Evolutionary conservation across 1,139 yeast species (phyloP).

Genomic region (Saccharomyces hybrid): DNA sequence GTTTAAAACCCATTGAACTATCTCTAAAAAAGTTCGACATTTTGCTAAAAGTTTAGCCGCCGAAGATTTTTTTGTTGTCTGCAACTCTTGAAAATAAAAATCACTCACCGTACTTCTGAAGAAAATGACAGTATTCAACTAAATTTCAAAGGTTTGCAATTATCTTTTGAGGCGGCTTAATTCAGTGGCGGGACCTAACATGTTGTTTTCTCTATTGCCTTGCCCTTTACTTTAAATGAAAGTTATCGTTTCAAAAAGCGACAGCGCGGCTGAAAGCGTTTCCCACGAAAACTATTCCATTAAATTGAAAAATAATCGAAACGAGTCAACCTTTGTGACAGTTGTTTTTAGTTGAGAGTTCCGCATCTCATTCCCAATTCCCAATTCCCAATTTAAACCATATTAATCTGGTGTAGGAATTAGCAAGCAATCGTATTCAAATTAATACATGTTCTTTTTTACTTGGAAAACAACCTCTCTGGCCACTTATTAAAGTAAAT

Average conservation of each 20-base stretch:
- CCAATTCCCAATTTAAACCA: too few species aligned
- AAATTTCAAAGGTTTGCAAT: not conserved
- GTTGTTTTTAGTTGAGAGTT: not conserved
- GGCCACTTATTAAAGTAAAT: not conserved
- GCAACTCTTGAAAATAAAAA: not conserved
- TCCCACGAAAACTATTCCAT: not conserved
- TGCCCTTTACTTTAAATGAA: not conserved
- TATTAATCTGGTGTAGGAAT: too few species aligned
- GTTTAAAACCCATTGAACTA: constrained; percentile 25
- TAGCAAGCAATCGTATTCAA: too few species aligned
- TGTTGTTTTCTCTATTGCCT: not conserved
- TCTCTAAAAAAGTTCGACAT: constrained; percentile 32
- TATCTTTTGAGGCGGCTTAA: not conserved
- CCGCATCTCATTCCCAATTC: too few species aligned
- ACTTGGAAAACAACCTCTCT: too few species aligned
- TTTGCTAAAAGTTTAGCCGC: constrained; percentile 26
- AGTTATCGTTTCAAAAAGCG: not conserved
- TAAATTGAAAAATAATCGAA: too few species aligned
- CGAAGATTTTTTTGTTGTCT: not conserved
- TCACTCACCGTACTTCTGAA: not conserved
- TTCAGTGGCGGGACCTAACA: not conserved
- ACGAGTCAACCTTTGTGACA: too few species aligned
- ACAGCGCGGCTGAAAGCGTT: not conserved
- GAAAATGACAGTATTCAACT: not conserved
- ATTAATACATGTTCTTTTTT: too few species aligned